These are phyloP conservation scores for Leptographium radiaticola DNA, from an alignment of 2,329 filamentous ascomycete genomes.

Conservation along the genomic window DNA sequence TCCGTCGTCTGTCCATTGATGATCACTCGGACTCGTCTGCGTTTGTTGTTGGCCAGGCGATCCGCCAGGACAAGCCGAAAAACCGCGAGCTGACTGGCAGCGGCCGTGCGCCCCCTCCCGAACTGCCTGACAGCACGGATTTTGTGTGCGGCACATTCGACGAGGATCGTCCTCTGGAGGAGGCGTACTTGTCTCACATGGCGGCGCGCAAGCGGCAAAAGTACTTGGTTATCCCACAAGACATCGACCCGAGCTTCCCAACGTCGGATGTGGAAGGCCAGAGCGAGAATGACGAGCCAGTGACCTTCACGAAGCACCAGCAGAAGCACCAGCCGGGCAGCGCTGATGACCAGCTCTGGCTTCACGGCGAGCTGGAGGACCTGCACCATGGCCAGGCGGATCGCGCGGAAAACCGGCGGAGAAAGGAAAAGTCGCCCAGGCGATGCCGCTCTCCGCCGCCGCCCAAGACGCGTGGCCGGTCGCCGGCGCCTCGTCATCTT, in stretches of 20 bases:
- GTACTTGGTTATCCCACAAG: constrained; percentile 76
- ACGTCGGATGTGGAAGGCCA: constrained; percentile 85
- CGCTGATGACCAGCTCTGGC: constrained; percentile 50
- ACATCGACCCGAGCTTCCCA: constrained; percentile 95
- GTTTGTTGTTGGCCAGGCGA: constrained; percentile 33
- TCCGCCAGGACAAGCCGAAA: constrained; percentile 20
- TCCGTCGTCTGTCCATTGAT: constrained; percentile 14
- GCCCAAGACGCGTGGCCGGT: constrained; percentile 35
- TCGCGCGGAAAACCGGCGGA: constrained; percentile 32
- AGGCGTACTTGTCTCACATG: constrained; percentile 77
- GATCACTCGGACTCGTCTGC: constrained; percentile 50
- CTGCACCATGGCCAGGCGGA: constrained; percentile 47
- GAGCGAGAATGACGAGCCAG: constrained; percentile 52
- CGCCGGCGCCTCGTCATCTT: constrained; percentile 45
- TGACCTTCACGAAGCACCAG: constrained; percentile 4
- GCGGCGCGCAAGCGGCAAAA: constrained; percentile 72
- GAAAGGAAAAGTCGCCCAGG: constrained; percentile 45
- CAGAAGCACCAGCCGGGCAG: constrained; percentile 42
- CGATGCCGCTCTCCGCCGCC: constrained; percentile 45
- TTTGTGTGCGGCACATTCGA: constrained; percentile 98
- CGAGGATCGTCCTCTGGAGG: constrained; percentile 88
- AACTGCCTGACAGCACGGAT: constrained; percentile 92
- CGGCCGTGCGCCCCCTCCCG: constrained; percentile 57
- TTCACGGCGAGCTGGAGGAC: constrained; percentile 60
- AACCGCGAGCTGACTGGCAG: constrained; percentile 28